These are phyloP conservation scores for Alternaria angustiovoidea DNA, from an alignment of 2,329 filamentous ascomycete genomes.

Conservation along the genomic window DNA sequence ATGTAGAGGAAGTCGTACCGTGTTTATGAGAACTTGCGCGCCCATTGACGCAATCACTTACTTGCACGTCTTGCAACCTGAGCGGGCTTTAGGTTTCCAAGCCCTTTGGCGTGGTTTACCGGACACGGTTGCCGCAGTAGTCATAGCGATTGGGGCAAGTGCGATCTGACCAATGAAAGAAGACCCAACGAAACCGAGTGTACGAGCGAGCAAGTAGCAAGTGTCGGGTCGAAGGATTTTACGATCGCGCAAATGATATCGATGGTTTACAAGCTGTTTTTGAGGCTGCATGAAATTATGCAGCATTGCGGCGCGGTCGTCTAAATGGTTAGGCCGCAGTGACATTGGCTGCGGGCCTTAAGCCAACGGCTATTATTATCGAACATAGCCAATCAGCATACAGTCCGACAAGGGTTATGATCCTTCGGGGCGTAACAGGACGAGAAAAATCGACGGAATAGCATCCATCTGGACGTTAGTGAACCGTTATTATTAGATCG, in stretches of 20 bases:
- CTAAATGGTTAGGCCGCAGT: constrained; percentile 1
- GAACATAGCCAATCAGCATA: background rate
- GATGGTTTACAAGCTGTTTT: constrained; percentile 1
- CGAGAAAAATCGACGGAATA: background rate
- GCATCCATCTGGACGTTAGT: background rate
- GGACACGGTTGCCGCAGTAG: constrained; percentile 3
- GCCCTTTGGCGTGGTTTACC: constrained; percentile 26
- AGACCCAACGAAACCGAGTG: background rate
- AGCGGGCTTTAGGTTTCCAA: constrained; percentile 26
- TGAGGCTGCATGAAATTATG: constrained; percentile 12
- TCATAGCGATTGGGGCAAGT: constrained; percentile 2
- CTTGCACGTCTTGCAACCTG: constrained; percentile 31
- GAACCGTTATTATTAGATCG: background rate
- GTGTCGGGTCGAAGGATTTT: background rate
- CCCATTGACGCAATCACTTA: constrained; percentile 13
- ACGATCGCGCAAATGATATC: constrained; percentile 14
- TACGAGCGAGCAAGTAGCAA: constrained; percentile 4
- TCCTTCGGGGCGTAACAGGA: constrained; percentile 1
- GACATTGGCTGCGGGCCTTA: background rate
- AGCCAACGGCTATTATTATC: background rate
- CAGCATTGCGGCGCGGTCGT: constrained; percentile 12
- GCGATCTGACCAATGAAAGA: background rate
- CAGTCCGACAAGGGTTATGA: background rate
- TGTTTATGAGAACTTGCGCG: background rate
- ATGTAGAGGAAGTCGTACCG: background rate